Evolutionary conservation across 768 basidiomycete genomes (phyloP), one percentile per base, ranked within the genome.

Genomic region (Obba rivulosa): DNA sequence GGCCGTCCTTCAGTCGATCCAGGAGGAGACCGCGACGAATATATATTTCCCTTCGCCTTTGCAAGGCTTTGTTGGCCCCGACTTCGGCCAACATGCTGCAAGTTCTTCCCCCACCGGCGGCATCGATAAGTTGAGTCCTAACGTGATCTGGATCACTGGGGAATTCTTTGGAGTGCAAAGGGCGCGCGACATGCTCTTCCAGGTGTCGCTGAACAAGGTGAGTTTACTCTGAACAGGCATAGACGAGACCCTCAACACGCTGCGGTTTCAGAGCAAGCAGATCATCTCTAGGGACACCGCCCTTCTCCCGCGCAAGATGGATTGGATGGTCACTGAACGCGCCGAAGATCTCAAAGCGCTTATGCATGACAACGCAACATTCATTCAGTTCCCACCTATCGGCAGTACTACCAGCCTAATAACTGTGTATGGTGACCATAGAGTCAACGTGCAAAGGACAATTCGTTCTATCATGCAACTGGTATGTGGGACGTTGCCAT

Each of bases 311-410:
- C 86, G 95, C 53, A 99, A 99, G 66, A 76, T 99, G 52, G 95
- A 99, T 61, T 97, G 95, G 94, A 87, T 99, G 81, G 81, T 96
- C 46, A 90, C 88, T n/a, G 92, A 99, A 66, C 83, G 89, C n/a
- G 73, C 87, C 10, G 94, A 97, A 23, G 95, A 98, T 54, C 72
- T 99, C 60, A 92, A 85, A 67, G 76, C 83, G 4, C 80, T 93
- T 62, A 97, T 96, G 93, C 83, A 80, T 57, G 95, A 99, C 71
- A 97, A 97, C 54, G 92, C 91, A 7, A 95, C 94, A 4, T 97
- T 87, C 63, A 87, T 99, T 53, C 87, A 92, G 60, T 90, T 96
- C 58, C 93, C 95, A 11, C 78, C 90, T 28, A 80, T 97, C 28
- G 95, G 95, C 18, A 90, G 89, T 54, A 91, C 91, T 24, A 91